Conservation (phyloP, 2,329 filamentous ascomycete species). For the Fusarium sublunatum region DNA sequence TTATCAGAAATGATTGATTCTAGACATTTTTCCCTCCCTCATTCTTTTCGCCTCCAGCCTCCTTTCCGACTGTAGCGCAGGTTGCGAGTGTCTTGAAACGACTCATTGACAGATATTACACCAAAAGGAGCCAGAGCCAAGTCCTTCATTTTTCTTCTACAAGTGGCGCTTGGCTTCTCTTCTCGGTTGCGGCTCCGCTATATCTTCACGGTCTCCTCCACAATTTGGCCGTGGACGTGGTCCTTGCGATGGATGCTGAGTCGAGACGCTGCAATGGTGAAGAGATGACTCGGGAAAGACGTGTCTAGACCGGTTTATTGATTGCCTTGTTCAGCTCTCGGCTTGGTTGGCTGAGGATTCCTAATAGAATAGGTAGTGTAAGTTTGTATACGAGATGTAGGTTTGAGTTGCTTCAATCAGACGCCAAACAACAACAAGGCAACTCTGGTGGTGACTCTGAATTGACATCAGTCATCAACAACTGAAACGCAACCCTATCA, state of each 20-base stretch:
- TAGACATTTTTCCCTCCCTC: slow-evolving; percentile 15
- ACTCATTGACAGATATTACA: slow-evolving; percentile 8
- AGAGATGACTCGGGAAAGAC: not conserved
- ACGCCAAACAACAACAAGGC: slow-evolving; percentile 1
- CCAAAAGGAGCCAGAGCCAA: not conserved
- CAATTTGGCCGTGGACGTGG: slow-evolving; percentile 15
- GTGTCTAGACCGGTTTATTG: slow-evolving; percentile 6
- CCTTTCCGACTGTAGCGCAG: not conserved
- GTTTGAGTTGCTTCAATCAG: slow-evolving; percentile 28
- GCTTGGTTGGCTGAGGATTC: slow-evolving; percentile 1
- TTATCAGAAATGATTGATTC: slow-evolving; percentile 30
- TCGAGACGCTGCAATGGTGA: slow-evolving; percentile 12
- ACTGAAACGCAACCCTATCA: not conserved
- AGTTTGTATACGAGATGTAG: slow-evolving; percentile 24
- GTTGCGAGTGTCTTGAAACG: slow-evolving; percentile 19
- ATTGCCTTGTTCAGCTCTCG: no score
- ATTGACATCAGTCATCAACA: slow-evolving; percentile 2
- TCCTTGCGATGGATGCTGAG: not conserved
- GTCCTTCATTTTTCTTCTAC: not conserved
- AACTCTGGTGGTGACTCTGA: not conserved
- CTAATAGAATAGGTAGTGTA: slow-evolving; percentile 7
- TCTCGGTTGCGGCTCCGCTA: slow-evolving; percentile 42
- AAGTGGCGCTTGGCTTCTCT: slow-evolving; percentile 19
- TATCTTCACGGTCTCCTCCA: slow-evolving; percentile 22
- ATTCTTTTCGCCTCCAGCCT: slow-evolving; percentile 4